phyloP scores from a whole-genome alignment of 2,329 filamentous ascomycete species.

The Coleophoma cylindrospora region DNA sequence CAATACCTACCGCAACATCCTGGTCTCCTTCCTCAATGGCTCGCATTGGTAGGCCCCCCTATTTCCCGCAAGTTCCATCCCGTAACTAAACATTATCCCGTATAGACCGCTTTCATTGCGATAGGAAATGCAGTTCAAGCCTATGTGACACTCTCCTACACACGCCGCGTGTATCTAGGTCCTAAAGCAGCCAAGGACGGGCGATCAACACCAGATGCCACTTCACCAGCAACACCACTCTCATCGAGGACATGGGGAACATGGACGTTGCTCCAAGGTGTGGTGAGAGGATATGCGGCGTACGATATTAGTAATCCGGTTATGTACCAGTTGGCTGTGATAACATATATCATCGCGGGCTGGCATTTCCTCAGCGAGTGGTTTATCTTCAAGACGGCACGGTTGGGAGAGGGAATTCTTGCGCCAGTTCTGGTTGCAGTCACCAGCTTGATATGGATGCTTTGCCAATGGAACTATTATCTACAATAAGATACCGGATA shows the following conservation, averaged over 20 bases:
- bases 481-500: constrained; percentile 35
- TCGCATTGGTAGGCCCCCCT: constrained; percentile 49
- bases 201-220: constrained; percentile 46
- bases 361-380: constrained; percentile 62
- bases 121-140: constrained; percentile 82
- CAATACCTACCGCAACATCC: constrained; percentile 24
- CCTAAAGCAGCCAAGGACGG: constrained; percentile 63
- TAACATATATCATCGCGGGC: constrained; percentile 60
- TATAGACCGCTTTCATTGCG: constrained; percentile 74
- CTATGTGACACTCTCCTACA: constrained; percentile 75
- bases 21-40: constrained; percentile 59
- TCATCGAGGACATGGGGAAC: constrained; percentile 69
- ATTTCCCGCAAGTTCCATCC: neutral
- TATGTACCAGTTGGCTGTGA: constrained; percentile 59
- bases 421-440: constrained; percentile 50
- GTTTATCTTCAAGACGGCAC: constrained; percentile 71
- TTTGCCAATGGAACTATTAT: constrained; percentile 64
- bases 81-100: neutral
- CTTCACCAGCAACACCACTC: constrained; percentile 69
- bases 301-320: constrained; percentile 57
- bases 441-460: constrained; percentile 53
- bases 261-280: constrained; percentile 59
- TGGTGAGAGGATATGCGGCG: constrained; percentile 61
- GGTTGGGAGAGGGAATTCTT: constrained; percentile 50
- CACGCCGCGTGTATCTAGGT: constrained; percentile 80